These are phyloP conservation scores for Aspergillus vadensis DNA, from an alignment of 2,329 filamentous ascomycete species.

Conservation along the genomic window DNA sequence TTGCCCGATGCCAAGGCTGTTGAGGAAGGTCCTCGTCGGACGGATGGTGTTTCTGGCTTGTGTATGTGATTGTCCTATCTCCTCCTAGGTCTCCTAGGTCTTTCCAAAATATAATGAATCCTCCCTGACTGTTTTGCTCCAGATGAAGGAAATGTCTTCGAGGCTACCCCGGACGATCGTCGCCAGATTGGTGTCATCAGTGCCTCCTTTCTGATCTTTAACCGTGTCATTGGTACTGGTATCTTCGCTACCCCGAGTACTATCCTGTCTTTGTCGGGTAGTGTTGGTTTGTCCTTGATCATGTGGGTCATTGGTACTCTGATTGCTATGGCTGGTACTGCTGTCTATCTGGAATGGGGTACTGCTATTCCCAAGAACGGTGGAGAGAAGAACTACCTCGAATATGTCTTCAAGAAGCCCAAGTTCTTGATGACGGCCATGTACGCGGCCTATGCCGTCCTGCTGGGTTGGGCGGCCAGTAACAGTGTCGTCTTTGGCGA, in stretches of 20 bases:
- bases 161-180: conserved; percentile 38
- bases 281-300: conserved; percentile 50
- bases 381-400: conserved; percentile 58
- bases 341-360: conserved; percentile 53
- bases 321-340: conserved; percentile 50
- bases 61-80: conserved; percentile 26
- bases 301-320: conserved; percentile 54
- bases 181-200: conserved; percentile 45
- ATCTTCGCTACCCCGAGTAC: conserved; percentile 54
- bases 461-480: conserved; percentile 55
- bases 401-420: conserved; percentile 55
- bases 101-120: neutral
- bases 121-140: conserved; percentile 1
- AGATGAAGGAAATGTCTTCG: conserved; percentile 42
- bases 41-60: conserved; percentile 36
- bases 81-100: neutral
- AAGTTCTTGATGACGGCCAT: conserved; percentile 56
- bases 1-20: conserved; percentile 25
- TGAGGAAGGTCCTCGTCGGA: conserved; percentile 28
- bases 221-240: conserved; percentile 53
- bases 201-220: conserved; percentile 52
- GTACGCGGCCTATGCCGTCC: conserved; percentile 54
- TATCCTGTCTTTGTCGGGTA: conserved; percentile 48
- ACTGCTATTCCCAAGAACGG: conserved; percentile 53
- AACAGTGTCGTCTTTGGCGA: conserved; percentile 57